Percentiles rank a stretch among this genome's conserved stretches.
phyloP scores from a whole-genome alignment of 2,329 filamentous ascomycete species.

The Blumeriella jaapii region DNA sequence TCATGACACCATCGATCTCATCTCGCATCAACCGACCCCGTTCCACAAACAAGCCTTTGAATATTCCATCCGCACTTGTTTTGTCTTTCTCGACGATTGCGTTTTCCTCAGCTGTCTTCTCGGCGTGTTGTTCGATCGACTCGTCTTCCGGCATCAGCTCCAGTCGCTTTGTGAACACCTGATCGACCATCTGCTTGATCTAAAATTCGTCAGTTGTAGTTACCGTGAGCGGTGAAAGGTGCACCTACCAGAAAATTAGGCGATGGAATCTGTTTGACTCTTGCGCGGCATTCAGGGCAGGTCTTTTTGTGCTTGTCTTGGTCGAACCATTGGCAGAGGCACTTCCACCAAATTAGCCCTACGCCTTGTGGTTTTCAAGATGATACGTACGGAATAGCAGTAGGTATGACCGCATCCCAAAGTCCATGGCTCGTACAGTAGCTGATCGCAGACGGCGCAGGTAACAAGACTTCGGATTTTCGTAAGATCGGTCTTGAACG shows the following conservation, averaged over 20 bases:
- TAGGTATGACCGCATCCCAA: conserved; percentile 60
- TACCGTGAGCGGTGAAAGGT: background rate
- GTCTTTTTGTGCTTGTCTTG: conserved; percentile 44
- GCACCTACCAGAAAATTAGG: conserved; percentile 49
- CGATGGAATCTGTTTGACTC: conserved; percentile 46
- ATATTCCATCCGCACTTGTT: conserved; percentile 43
- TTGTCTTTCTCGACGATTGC: conserved; percentile 48
- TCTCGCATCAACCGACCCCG: conserved; percentile 33
- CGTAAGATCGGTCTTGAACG: conserved; percentile 39
- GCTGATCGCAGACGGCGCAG: conserved; percentile 57
- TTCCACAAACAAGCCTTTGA: conserved; percentile 39
- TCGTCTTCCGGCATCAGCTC: conserved; percentile 53
- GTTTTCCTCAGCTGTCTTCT: conserved; percentile 47
- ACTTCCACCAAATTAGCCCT: conserved; percentile 19
- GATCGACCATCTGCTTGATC: conserved; percentile 51
- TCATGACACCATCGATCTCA: conserved; percentile 43
- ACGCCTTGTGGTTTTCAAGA: background rate
- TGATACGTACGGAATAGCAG: conserved; percentile 48
- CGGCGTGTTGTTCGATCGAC: conserved; percentile 47
- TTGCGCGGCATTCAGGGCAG: conserved; percentile 55
- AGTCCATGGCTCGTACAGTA: conserved; percentile 59
- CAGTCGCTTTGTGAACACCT: conserved; percentile 44
- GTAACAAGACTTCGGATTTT: conserved; percentile 48
- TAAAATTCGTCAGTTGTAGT: conserved; percentile 21
- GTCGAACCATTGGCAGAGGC: conserved; percentile 29